Percentiles rank a stretch among this genome's conserved stretches.
Conservation (phyloP, 768 basidiomycete genomes). For the Tulasnella sp. region DNA sequence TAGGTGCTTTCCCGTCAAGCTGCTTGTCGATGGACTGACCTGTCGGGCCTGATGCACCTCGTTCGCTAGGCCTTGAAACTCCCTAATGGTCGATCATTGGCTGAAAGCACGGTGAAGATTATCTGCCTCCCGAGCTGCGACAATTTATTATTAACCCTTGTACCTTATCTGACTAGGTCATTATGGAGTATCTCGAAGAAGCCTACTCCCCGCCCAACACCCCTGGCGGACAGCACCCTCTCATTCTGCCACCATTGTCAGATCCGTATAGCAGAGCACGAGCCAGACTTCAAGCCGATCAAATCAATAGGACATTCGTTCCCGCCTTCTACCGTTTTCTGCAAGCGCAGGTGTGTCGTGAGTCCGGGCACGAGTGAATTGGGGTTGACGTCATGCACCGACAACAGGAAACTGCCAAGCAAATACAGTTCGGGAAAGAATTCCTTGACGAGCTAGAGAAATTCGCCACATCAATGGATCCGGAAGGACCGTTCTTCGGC, state of each 20-base stretch:
- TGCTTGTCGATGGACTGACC: not conserved
- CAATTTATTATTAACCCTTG: not conserved
- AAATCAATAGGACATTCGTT: constrained; percentile 64
- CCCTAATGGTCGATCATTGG: not conserved
- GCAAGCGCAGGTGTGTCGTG: constrained; percentile 51
- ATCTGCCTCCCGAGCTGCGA: too few species aligned
- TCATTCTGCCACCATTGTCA: constrained; percentile 59
- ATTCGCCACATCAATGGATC: constrained; percentile 59
- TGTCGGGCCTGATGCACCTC: not conserved
- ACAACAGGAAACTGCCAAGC: constrained; percentile 55
- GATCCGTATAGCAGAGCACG: constrained; percentile 72
- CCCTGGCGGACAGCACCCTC: constrained; percentile 39
- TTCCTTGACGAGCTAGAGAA: constrained; percentile 56
- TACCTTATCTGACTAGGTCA: not conserved
- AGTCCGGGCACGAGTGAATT: not conserved
- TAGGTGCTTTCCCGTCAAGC: constrained; percentile 30
- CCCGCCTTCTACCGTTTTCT: constrained; percentile 76
- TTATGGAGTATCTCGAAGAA: constrained; percentile 33
- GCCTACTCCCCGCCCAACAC: constrained; percentile 25
- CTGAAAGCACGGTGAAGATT: constrained; percentile 23
- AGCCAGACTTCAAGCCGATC: constrained; percentile 68
- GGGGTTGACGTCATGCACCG: not conserved
- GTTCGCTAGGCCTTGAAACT: constrained; percentile 19
- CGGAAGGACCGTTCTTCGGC: constrained; percentile 25
- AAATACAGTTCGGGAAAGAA: constrained; percentile 57